Conservation (phyloP, 257 asterid genomes). For the Ophiorrhiza pumila region DNA sequence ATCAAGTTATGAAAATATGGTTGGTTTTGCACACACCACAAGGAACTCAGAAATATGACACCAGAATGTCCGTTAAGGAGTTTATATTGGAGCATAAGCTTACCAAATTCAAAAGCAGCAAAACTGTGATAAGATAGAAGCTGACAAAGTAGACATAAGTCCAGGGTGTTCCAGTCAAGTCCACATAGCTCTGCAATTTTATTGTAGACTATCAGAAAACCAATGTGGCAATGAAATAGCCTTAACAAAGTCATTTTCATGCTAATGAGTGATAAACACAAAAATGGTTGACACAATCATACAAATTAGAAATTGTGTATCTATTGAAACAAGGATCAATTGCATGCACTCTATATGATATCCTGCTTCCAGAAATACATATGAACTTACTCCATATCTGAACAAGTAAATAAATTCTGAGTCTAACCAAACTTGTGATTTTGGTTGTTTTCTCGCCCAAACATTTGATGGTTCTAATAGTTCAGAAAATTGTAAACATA, state of each 20-base stretch:
- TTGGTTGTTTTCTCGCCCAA: not conserved
- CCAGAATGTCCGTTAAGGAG: not conserved
- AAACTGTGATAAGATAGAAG: conserved; percentile 82
- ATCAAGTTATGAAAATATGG: not conserved
- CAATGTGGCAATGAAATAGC: conserved; percentile 9
- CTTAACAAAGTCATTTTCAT: not conserved
- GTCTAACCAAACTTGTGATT: not conserved
- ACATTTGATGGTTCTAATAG: not conserved
- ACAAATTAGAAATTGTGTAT: not conserved
- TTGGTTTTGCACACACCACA: not conserved
- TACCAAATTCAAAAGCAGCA: conserved; percentile 90
- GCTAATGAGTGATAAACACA: not conserved
- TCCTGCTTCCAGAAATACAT: not conserved
- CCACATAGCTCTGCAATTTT: conserved; percentile 80
- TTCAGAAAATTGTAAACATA: not conserved
- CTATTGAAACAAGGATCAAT: not conserved
- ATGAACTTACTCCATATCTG: not conserved
- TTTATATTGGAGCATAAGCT: conserved; percentile 22
- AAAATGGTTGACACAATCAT: not conserved
- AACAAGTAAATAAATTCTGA: not conserved
- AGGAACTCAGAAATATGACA: not conserved
- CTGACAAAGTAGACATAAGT: conserved; percentile 77
- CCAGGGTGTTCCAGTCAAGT: conserved; percentile 80
- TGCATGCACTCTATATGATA: not conserved
- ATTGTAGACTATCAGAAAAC: conserved; percentile 24